These are phyloP conservation scores for Penicillium cosmopolitanum DNA, from an alignment of 495 filamentous ascomycete species.

Conservation along the genomic window DNA sequence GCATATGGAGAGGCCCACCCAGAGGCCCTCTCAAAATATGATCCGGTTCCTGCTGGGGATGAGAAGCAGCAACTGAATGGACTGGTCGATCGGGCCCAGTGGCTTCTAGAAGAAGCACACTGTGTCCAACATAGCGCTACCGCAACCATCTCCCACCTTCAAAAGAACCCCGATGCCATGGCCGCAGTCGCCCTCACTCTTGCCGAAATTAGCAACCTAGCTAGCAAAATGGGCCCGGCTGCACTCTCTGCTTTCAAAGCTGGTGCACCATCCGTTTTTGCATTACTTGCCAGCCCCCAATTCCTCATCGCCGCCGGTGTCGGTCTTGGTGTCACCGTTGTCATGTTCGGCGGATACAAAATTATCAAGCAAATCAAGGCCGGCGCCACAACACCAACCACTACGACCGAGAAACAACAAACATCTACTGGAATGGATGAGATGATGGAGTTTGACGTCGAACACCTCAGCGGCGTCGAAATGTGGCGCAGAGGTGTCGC, in stretches of 20 bases:
- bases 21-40: conserved; percentile 42
- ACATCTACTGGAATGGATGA: conserved; percentile 53
- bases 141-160: conserved; percentile 81
- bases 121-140: conserved; percentile 85
- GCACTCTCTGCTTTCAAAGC: conserved; percentile 75
- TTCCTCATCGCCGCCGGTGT: conserved; percentile 92
- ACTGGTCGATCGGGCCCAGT: conserved; percentile 70
- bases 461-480: conserved; percentile 69
- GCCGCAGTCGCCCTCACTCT: conserved; percentile 92
- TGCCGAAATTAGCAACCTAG: conserved; percentile 83
- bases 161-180: conserved; percentile 89
- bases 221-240: conserved; percentile 82
- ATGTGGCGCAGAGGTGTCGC: conserved; percentile 86
- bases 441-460: conserved; percentile 58
- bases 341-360: conserved; percentile 95
- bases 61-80: conserved; percentile 62
- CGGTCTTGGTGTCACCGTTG: conserved; percentile 84
- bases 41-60: conserved; percentile 36
- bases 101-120: conserved; percentile 79
- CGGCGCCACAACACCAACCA: conserved; percentile 17
- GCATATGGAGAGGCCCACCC: conserved; percentile 71
- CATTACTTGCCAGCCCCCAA: conserved; percentile 83
- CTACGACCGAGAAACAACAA: conserved; percentile 7
- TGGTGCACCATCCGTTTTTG: conserved; percentile 81
- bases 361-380: conserved; percentile 83